Conservation (phyloP, 2,329 filamentous ascomycete species). For the Trichoderma sp. region DNA sequence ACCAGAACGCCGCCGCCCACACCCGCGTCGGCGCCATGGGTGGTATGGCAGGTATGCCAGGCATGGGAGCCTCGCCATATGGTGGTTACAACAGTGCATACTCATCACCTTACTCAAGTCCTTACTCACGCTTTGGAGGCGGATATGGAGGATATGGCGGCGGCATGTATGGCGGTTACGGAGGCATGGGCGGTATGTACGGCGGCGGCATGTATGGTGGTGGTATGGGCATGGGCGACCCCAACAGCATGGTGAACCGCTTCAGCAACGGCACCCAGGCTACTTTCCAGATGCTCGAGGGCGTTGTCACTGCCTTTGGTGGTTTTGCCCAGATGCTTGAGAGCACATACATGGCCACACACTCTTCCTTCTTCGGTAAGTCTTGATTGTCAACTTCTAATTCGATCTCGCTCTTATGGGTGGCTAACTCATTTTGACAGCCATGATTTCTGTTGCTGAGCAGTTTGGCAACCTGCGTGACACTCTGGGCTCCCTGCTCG, state of each 20-base stretch:
- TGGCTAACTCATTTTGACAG: constrained; percentile 47
- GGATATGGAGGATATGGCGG: constrained; percentile 32
- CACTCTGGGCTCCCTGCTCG: constrained; percentile 87
- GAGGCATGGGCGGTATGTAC: constrained; percentile 44
- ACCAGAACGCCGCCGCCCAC: constrained; percentile 80
- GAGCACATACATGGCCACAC: constrained; percentile 99
- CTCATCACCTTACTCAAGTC: constrained; percentile 40
- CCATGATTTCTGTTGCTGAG: constrained; percentile 97
- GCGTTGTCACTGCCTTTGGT: constrained; percentile 92
- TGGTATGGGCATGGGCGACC: constrained; percentile 66
- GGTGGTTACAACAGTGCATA: constrained; percentile 41
- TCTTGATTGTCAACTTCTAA: neutral
- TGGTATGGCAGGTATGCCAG: constrained; percentile 35
- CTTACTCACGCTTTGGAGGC: constrained; percentile 47
- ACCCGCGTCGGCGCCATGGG: constrained; percentile 46
- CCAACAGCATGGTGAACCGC: constrained; percentile 89
- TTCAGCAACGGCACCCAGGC: constrained; percentile 94
- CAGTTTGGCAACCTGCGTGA: constrained; percentile 93
- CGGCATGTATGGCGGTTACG: constrained; percentile 38
- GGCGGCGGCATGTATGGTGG: constrained; percentile 44
- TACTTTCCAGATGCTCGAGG: constrained; percentile 98
- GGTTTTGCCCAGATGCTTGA: constrained; percentile 99
- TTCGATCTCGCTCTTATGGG: neutral
- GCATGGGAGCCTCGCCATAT: constrained; percentile 52
- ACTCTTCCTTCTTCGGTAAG: constrained; percentile 96